Evolutionary conservation across 1,139 yeast genomes (phyloP), one percentile per base, ranked within the genome.

Genomic region (Geotrichum aggregatum): DNA sequence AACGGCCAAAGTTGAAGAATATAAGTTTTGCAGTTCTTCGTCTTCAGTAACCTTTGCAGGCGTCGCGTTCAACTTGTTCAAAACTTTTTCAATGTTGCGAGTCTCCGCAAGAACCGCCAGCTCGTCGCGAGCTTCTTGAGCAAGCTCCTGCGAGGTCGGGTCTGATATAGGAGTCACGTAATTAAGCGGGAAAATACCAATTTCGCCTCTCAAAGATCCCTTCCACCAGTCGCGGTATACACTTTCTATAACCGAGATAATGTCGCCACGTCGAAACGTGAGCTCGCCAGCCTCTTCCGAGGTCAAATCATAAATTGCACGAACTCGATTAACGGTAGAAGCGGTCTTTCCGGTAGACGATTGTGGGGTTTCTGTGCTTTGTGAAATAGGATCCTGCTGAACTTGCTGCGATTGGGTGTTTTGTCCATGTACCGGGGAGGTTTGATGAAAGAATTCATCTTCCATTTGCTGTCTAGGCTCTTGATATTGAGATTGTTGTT

Each of bases 171-270:
- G 91, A 2, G 91, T 80, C 1, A 92, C 98, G 65, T 92, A 92
- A 67, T 92, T 92, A 54, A 87, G 76, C 0, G 98, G 98, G 70
- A 92, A 89, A 14, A 92, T 84, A 28, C 98, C 98, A 45, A 82
- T 75, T 54, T 76, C 77, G 0, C 97, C 97, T 54, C 79, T 76
- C 48, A 91, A 71, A 3, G 92, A 80, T 3, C 98, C 98, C 59
- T 88, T 77, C 86, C 97, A 87, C 98, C 98, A 92, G 66, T 92
- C 98, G 56, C 88, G 77, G 68, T 89, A 91, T 3, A 87, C 96
- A 14, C 87, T 79, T 63, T 91, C 98, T 44, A 91, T 76, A 0
- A 92, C 96, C 0, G 85, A 84, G 46, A 92, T 91, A 35, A 72
- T 54, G 59, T 69, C 71, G 47, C 76, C 72, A 54, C 66, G 54